Evolutionary conservation across 2,329 filamentous ascomycete genomes (phyloP), one percentile per base, ranked within the genome.

Genomic region (Aspergillaceae sp.): DNA sequence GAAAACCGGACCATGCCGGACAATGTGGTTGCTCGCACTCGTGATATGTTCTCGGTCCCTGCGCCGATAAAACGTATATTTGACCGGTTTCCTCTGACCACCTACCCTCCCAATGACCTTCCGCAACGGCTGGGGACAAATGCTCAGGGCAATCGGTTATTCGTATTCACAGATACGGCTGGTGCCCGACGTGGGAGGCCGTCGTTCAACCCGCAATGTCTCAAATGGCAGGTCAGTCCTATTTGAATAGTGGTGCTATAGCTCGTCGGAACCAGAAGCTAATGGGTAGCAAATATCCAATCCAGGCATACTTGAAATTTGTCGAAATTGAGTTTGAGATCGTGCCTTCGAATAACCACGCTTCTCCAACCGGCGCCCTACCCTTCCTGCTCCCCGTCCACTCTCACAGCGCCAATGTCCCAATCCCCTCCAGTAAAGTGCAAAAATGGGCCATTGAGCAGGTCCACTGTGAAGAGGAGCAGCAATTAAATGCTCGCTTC

Each of bases 161-260:
- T 89, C 65, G 74, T 95, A 47, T 97, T 96, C 67, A 78, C 80
- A 49, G 79, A 76, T 9, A 71, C 79, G 1, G 70, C 76, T n/a
- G 84, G 80, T 57, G 84, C 82, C 32, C 64, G 66, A 46, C 61
- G 62, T 35, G 82, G 81, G 4, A 69, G 73, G 29, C 86, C 89
- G 28, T 94, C 87, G 53, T 94, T 85, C 70, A 97, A 97, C 64
- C 92, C 92, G 7, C 81, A 83, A 48, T 98, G 92, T 72, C 74
- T 97, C 60, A 95, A 91, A 73, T 97, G 89, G 89, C 92, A 97
- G 86, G 88, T 91, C 58, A 55, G 80, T 41, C 7, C 10, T 8
- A 19, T 19, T 19, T 19, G 19, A 19, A 19, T 19, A 19, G 11
- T 9, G 28, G 9, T 29, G 7, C 26, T 19, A 26, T 19, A 28